phyloP scores from a whole-genome alignment of 1,284 basidiomycete genomes.

The Heterobasidion parviporum region DNA sequence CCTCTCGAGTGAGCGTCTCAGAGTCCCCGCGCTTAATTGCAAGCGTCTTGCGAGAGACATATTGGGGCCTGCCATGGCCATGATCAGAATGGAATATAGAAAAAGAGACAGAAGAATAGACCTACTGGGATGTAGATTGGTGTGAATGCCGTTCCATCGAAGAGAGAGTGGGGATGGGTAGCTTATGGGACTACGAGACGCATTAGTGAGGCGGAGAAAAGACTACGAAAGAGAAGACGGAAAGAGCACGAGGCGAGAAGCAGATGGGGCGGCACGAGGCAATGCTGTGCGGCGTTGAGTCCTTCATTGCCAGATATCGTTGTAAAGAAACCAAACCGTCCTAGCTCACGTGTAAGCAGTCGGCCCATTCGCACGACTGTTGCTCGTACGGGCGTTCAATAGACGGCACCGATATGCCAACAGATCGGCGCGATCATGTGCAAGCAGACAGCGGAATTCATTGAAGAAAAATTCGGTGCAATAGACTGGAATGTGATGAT shows the following conservation, averaged over 20 bases:
- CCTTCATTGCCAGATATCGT: slow-evolving; percentile 1
- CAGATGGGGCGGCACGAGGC: background rate
- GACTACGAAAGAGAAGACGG: background rate
- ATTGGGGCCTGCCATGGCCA: slow-evolving; percentile 29
- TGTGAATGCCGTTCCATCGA: slow-evolving; percentile 1
- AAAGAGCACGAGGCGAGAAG: slow-evolving; percentile 1
- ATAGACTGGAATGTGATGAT: background rate
- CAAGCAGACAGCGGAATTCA: background rate
- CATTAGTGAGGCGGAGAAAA: background rate
- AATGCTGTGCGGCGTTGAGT: background rate
- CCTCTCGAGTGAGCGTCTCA: slow-evolving; percentile 69
- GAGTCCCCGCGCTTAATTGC: slow-evolving; percentile 75
- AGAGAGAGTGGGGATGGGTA: background rate
- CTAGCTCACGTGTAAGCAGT: slow-evolving; percentile 2
- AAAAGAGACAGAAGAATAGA: background rate
- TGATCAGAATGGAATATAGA: background rate
- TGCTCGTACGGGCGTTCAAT: slow-evolving; percentile 1
- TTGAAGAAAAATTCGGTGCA: background rate
- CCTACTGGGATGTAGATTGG: background rate
- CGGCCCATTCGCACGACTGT: slow-evolving; percentile 2
- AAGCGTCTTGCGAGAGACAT: slow-evolving; percentile 63
- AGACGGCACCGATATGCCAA: background rate
- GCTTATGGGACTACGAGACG: background rate
- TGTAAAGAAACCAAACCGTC: background rate
- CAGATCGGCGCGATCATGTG: background rate